phyloP scores from a whole-genome alignment of 1,139 yeast genomes.

The Wickerhamomyces sp. region DNA sequence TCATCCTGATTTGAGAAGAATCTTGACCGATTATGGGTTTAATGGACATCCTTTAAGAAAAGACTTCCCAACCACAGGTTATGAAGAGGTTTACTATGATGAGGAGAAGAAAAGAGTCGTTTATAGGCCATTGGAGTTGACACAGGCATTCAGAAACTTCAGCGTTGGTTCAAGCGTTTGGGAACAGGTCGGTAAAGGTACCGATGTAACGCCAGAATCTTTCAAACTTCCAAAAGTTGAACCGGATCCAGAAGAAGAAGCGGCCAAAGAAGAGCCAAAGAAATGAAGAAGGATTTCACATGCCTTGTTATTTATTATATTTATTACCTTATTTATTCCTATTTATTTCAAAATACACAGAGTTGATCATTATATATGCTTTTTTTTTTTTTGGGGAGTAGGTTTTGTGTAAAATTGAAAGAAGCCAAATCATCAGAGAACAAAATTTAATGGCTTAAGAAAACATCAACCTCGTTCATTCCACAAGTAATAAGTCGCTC shows the following conservation, averaged over 20 bases:
- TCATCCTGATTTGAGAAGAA: conserved; percentile 87
- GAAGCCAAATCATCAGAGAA: too few relatives aligned
- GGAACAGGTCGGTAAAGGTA: conserved; percentile 90
- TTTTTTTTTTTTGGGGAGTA: too few relatives aligned
- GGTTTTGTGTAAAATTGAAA: too few relatives aligned
- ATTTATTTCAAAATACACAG: conserved; percentile 3
- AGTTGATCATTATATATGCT: too few relatives aligned
- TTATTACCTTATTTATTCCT: conserved; percentile 7
- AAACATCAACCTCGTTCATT: too few relatives aligned
- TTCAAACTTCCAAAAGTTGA: conserved; percentile 81
- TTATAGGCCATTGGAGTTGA: conserved; percentile 83
- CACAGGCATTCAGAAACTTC: conserved; percentile 90
- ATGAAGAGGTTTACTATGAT: conserved; percentile 85
- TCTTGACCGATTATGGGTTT: conserved; percentile 88
- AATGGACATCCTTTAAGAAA: conserved; percentile 91
- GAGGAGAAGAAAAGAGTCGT: conserved; percentile 88
- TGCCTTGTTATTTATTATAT: conserved; percentile 10
- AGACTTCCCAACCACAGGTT: conserved; percentile 91
- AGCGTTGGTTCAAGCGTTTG: conserved; percentile 84
- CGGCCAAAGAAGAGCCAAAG: conserved; percentile 20
- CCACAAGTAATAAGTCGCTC: too few relatives aligned
- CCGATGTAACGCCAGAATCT: conserved; percentile 73
- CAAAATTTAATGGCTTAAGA: too few relatives aligned
- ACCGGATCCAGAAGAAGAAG: conserved; percentile 61
- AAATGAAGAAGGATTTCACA: conserved; percentile 7